Evolutionary conservation across 2,329 filamentous ascomycete genomes (phyloP), one percentile per base, ranked within the genome.

Genomic region (Fusarium irregulare): DNA sequence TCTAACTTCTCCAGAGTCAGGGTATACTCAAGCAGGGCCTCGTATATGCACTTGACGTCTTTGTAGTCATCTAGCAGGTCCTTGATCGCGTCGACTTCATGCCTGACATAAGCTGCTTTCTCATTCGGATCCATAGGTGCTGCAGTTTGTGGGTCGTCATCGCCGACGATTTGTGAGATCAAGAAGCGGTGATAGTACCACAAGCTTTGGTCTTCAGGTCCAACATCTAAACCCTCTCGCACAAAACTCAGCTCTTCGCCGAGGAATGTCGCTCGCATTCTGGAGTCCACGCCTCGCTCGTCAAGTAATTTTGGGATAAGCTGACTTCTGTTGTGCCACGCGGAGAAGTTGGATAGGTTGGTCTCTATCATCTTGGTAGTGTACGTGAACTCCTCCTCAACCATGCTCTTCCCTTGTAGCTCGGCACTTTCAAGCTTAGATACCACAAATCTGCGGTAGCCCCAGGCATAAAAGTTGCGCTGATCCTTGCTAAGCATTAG

Each of bases 121-220:
- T 45, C 20, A 6, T 4, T 23, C 21, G 6, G 21, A 23, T 23
- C 4, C 21, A 6, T 23, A 23, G 21, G 21, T 23, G 21, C 21
- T 23, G 21, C 4, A 23, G 21, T 23, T 4, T 23, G 21, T 23
- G 21, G 21, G 21, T 23, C 21, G 21, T 23, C 6, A 23, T 23
- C 21, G 21, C 5, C 21, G 21, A 23, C 21, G 21, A 23, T 14
- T 18, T 18, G 41, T 1, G 41, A 23, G 4, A 44, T 25, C 14
- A 25, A 25, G 21, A 45, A 45, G 5, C 42, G 42, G 25, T 45
- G 42, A 25, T 45, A 45, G n/a, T 45, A 45, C 42, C n/a, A 45
- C 21, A 45, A 4, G 13, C 42, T 45, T 16, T 45, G 42, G 6
- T 45, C 42, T 4, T 21, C 21, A 18, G 42, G 42, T 14, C 20